Evolutionary conservation across 441 rosid genomes (phyloP), one percentile per base, ranked within the genome.

Genomic region (Cnidoscolus chayamansa): DNA sequence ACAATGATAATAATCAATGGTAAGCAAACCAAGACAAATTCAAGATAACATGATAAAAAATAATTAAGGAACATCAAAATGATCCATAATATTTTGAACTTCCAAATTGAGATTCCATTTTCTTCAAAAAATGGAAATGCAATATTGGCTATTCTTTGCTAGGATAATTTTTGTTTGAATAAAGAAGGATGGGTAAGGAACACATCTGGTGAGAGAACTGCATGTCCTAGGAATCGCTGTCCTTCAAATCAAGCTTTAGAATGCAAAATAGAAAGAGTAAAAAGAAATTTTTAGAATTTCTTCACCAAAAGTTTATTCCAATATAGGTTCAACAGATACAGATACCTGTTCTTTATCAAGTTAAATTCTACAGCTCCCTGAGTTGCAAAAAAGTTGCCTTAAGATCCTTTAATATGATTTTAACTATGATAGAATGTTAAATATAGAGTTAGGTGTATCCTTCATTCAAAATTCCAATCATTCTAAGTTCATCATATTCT

Each of bases 11-110:
- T 37, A 30, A 32, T 43, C 25, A 63, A 70, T 54, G 54, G 59
- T 62, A 32, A 53, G 32, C 66, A 64, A 70, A 71, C 54, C 54
- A 47, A 63, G 49, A 62, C 20, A 55, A 48, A 53, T 54, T 61
- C 50, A 40, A 40, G 30, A 57, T 4, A 60, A 15, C 49, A 35
- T 1, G 7, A 68, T 43, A 20, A 56, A 20, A 56, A 72, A 30
- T 37, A n/a, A 13, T 58, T 40, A 53, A 50, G 15, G 53, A 61
- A 62, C 45, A 58, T 10, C 35, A 25, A 65, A 55, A 43, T 19
- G 7, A 54, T 48, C 12, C 1, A 49, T 37, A 50, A 50, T 13
- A 30, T 43, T 76, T 55, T 25, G 48, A 67, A 50, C 45, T 45
- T 50, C 45, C 20, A 53, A 70, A 43, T 66, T 62, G 63, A 67